Evolutionary conservation across 768 basidiomycete species (phyloP).

Genomic region (Brasilioporus rufonigricans): DNA sequence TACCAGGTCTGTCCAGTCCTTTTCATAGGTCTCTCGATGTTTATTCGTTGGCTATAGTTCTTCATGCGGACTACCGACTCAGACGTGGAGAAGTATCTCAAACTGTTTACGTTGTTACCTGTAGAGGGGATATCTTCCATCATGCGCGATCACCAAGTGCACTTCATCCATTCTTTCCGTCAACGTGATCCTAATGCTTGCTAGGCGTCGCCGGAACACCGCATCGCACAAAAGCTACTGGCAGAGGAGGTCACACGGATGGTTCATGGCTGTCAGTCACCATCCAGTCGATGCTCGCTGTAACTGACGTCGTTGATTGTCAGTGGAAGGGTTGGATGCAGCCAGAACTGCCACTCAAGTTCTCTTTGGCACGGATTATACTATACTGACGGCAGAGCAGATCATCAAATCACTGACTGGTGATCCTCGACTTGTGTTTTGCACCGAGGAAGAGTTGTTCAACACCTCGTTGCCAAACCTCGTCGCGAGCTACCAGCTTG

Average conservation of each 20-base stretch:
- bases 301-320: constrained; percentile 1
- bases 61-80: constrained; percentile 80
- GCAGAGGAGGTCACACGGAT: constrained; percentile 60
- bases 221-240: constrained; percentile 49
- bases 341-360: constrained; percentile 46
- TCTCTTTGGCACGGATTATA: constrained; percentile 39
- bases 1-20: constrained; percentile 69
- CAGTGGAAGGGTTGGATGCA: constrained; percentile 39
- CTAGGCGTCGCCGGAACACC: constrained; percentile 34
- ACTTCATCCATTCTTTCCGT: neutral
- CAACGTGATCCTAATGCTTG: neutral
- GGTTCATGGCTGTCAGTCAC: constrained; percentile 51
- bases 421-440: constrained; percentile 63
- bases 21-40: neutral
- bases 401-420: constrained; percentile 59
- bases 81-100: constrained; percentile 77
- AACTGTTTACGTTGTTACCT: constrained; percentile 77
- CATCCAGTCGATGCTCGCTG: neutral
- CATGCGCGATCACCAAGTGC: constrained; percentile 59
- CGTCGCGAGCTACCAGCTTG: constrained; percentile 54
- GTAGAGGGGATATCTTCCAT: constrained; percentile 53
- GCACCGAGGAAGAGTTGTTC: constrained; percentile 50
- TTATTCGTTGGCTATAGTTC: constrained; percentile 53
- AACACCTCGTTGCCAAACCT: constrained; percentile 58
- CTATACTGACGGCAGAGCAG: constrained; percentile 50